Percentiles rank a stretch among this genome's conserved stretches.
Evolutionary conservation across 306 rosid genomes (phyloP).

Genomic region (Dalbergia cochinchinensis): DNA sequence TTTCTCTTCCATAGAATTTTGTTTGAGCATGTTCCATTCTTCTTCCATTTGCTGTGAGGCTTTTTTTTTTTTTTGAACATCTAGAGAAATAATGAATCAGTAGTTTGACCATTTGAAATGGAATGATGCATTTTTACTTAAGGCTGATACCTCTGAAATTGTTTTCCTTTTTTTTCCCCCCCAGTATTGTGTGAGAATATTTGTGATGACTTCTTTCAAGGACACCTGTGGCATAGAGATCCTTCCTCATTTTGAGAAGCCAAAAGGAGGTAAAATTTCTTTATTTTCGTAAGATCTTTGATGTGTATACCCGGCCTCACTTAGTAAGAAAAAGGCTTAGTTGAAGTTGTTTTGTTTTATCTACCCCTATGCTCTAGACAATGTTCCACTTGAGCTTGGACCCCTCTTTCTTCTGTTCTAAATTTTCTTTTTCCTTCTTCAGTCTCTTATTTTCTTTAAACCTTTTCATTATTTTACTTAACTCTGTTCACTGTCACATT

Average conservation of each 20-base stretch:
- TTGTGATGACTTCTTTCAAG: constrained; percentile 87
- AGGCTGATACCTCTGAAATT: constrained; percentile 35
- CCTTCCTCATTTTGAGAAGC: constrained; percentile 70
- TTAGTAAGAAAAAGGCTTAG: too few relatives aligned
- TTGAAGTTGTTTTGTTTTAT: too few relatives aligned
- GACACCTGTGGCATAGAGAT: constrained; percentile 87
- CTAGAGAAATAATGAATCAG: constrained; percentile 6
- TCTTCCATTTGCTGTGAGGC: not conserved
- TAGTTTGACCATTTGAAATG: not conserved
- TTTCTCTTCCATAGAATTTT: constrained; percentile 23
- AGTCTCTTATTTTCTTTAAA: constrained; percentile 6
- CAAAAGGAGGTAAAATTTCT: constrained; percentile 67
- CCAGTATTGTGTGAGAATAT: constrained; percentile 76
- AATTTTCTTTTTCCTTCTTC: not conserved
- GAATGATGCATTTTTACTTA: constrained; percentile 32
- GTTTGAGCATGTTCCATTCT: constrained; percentile 6
- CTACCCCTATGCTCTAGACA: not conserved
- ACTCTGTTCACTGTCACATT: constrained; percentile 3
- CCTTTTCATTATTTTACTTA: not conserved
- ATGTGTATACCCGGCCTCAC: too few relatives aligned
- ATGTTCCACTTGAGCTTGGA: not conserved
- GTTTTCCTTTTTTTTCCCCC: constrained; percentile 27
- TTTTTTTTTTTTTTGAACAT: not conserved
- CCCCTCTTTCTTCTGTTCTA: not conserved
- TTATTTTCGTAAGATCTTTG: too few relatives aligned